Conservation (phyloP, 2,329 filamentous ascomycete species). For the Aspergillus persii region DNA sequence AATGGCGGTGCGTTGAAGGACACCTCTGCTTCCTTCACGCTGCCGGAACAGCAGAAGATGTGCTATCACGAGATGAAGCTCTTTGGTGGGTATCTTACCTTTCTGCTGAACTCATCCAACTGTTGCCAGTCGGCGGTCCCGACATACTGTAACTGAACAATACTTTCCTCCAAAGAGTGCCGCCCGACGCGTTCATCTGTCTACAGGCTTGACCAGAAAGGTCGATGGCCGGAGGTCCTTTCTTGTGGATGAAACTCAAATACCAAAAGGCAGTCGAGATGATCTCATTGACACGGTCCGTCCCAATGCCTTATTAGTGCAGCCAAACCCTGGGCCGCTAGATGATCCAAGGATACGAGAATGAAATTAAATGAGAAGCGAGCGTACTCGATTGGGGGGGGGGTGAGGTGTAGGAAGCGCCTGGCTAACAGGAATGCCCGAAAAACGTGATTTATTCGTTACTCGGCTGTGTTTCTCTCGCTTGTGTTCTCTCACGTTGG, state of each 20-base stretch:
- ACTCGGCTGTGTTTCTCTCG: no score
- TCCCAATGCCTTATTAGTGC: no score
- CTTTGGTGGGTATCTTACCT: neutral
- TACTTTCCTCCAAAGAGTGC: no score
- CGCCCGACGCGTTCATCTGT: neutral
- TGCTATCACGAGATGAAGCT: neutral
- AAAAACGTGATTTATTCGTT: no score
- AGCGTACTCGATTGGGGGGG: no score
- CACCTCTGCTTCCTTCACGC: neutral
- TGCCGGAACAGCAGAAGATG: neutral
- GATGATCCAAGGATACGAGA: no score
- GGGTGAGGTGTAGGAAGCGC: no score
- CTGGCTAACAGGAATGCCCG: no score
- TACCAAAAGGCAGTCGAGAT: neutral
- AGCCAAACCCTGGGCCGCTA: no score
- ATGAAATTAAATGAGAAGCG: no score
- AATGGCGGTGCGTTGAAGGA: neutral
- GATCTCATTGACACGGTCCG: no score
- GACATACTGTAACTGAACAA: no score
- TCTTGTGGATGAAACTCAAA: neutral
- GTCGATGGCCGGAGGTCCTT: neutral
- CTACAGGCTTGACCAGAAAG: neutral
- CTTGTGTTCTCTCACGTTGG: neutral
- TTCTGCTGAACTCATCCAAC: neutral
- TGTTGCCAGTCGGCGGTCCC: neutral